A percentile compares a stretch with the other conserved stretches of the same genome.
Evolutionary conservation across 2,329 filamentous ascomycete genomes (phyloP).

Genomic region (Lecanicillium sp.): DNA sequence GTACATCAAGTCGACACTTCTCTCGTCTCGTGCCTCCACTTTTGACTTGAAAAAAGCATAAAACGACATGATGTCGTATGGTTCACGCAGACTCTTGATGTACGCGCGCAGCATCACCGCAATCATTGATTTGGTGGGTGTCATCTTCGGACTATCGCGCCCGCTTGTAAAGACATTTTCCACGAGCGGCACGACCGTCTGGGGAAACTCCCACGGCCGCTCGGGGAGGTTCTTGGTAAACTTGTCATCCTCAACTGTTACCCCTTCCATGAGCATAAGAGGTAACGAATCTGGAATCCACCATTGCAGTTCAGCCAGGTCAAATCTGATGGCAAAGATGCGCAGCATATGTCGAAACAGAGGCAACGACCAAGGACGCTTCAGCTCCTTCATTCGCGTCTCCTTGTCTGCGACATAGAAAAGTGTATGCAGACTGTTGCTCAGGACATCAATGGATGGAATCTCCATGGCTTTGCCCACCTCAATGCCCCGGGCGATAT

Average conservation of each 20-base stretch:
- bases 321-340: slow-evolving; percentile 41
- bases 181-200: slow-evolving; percentile 24
- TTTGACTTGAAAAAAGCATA: slow-evolving; percentile 39
- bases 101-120: slow-evolving; percentile 41
- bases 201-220: slow-evolving; percentile 21
- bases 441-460: slow-evolving; percentile 24
- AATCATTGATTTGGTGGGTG: slow-evolving; percentile 31
- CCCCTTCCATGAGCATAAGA: slow-evolving; percentile 14
- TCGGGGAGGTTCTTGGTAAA: slow-evolving; percentile 10
- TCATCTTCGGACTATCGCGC: slow-evolving; percentile 14
- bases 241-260: slow-evolving; percentile 14
- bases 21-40: slow-evolving; percentile 24
- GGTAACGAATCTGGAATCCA: slow-evolving; percentile 28
- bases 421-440: slow-evolving; percentile 40
- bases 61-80: slow-evolving; percentile 34
- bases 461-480: slow-evolving; percentile 41
- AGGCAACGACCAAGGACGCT: slow-evolving; percentile 25
- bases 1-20: slow-evolving; percentile 26
- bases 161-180: slow-evolving; percentile 21
- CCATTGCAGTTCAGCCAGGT: slow-evolving; percentile 35
- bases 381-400: slow-evolving; percentile 18
- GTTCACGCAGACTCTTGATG: slow-evolving; percentile 29
- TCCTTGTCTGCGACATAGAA: slow-evolving; percentile 37
- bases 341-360: slow-evolving; percentile 40
- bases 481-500: slow-evolving; percentile 34